These are phyloP conservation scores for Schwanniomyces occidentalis DNA, from an alignment of 805 yeast genomes.

Conservation along the genomic window DNA sequence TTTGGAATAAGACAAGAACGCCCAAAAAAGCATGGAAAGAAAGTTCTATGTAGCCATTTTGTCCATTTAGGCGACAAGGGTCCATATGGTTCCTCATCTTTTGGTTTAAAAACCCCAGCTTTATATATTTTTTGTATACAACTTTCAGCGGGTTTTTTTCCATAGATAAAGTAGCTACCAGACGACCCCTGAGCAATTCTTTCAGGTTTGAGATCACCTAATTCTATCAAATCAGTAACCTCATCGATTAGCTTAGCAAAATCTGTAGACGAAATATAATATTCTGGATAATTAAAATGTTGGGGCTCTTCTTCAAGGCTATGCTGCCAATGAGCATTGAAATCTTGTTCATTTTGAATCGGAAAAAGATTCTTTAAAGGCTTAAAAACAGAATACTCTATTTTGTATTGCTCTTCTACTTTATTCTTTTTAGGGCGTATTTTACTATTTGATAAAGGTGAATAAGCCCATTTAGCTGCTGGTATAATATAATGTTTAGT, in stretches of 20 bases:
- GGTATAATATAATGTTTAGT: conserved; percentile 23
- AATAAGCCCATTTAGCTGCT: conserved; percentile 34
- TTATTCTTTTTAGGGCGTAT: conserved; percentile 3
- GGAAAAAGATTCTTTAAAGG: conserved; percentile 16
- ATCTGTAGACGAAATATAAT: conserved; percentile 17
- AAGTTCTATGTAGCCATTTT: conserved; percentile 72
- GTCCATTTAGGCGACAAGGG: conserved; percentile 79
- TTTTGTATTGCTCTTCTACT: conserved; percentile 17
- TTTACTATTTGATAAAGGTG: conserved; percentile 15
- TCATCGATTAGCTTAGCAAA: conserved; percentile 44
- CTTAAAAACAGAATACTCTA: conserved; percentile 37
- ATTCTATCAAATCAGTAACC: conserved; percentile 47
- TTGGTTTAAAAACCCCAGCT: conserved; percentile 71
- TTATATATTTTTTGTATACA: conserved; percentile 18
- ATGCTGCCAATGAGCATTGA: conserved; percentile 15
- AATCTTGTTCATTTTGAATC: conserved; percentile 18
- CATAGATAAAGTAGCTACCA: conserved; percentile 63
- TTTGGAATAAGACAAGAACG: conserved; percentile 72
- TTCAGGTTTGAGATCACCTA: conserved; percentile 44
- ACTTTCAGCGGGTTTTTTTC: conserved; percentile 13
- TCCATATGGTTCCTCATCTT: conserved; percentile 80
- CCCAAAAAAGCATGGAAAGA: conserved; percentile 78
- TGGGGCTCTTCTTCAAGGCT: conserved; percentile 13
- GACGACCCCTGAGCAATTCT: conserved; percentile 67
- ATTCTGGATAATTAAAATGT: conserved; percentile 21